Evolutionary conservation across 139 green algal genomes (phyloP), one percentile per base, ranked within the genome.

Genomic region (Picochlorum sp.): DNA sequence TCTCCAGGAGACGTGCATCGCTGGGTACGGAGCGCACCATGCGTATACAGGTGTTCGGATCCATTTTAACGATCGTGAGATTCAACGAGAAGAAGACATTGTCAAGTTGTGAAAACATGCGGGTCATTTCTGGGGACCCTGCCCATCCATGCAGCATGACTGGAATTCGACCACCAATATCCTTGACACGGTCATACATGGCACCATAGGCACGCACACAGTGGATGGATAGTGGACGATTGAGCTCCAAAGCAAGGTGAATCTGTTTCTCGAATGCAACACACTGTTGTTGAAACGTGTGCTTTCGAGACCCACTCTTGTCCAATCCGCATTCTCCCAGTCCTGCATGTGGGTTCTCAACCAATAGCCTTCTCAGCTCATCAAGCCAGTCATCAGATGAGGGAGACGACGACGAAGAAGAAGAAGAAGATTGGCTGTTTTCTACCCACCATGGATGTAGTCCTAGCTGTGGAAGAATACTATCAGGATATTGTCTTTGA

Each of bases 401-500:
- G 6, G n/a, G 18, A 52, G 21, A 23, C 21, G 21, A 23, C 0
- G 8, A 10, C 46, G 24, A 28, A 26, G 23, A 28, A 28, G 26
- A 28, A 28, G 26, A 30, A 7, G 26, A 30, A 30, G 3, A 30
- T 6, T 30, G 26, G 3, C 3, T 3, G 24, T 24, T 6, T 14
- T 67, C 47, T 18, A 77, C 68, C 75, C 71, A 83, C 75, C 75
- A 84, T 9, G 77, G 77, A 46, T 84, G 77, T 15, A 84, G 30
- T 3, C 78, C 78, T 63, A 74, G 72, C 13, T 80, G 73, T n/a
- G 74, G 75, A 5, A 75, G 37, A 8, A 84, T 13, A 13, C 2
- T 7, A 46, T 30, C 18, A n/a, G 30, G 44, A 18, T 72, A 26
- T 32, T 49, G 6, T 1, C 41, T 49, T 5, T 44, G 32, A 6